Percentiles rank a stretch among this genome's conserved stretches.
Evolutionary conservation across 2,329 filamentous ascomycete species (phyloP).

Genomic region (Fusarium sp.): DNA sequence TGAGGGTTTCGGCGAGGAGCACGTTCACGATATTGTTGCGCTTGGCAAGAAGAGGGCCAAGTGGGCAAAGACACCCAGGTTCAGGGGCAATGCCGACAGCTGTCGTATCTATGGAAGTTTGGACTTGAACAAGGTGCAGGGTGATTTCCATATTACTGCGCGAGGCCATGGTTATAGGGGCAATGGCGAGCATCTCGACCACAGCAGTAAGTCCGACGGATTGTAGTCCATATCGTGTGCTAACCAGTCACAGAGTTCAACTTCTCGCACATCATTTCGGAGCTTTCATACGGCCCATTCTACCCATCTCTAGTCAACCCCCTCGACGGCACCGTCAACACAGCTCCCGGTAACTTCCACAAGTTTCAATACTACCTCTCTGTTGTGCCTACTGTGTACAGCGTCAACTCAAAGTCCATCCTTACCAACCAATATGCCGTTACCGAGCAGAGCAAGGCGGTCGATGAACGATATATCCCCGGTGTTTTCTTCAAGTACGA

Average conservation of each 20-base stretch:
- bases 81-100: conserved; percentile 71
- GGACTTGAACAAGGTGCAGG: conserved; percentile 95
- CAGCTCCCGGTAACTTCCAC: conserved; percentile 81
- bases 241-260: conserved; percentile 76
- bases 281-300: conserved; percentile 96
- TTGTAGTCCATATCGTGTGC: background rate
- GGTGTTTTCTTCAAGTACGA: conserved; percentile 99
- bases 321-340: conserved; percentile 87
- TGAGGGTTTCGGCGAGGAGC: conserved; percentile 79
- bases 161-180: conserved; percentile 94
- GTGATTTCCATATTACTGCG: conserved; percentile 97
- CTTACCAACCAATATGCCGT: conserved; percentile 98
- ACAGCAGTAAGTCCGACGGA: conserved; percentile 67
- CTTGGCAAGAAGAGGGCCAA: conserved; percentile 71
- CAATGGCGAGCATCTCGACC: conserved; percentile 80
- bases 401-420: conserved; percentile 72
- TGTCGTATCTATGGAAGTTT: conserved; percentile 91
- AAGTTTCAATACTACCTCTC: conserved; percentile 99
- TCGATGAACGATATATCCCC: conserved; percentile 77
- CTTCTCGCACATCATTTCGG: conserved; percentile 95
- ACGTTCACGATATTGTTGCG: conserved; percentile 90
- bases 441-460: conserved; percentile 80
- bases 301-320: conserved; percentile 95
- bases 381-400: conserved; percentile 94
- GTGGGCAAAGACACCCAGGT: conserved; percentile 77